Evolutionary conservation across 2,329 filamentous ascomycete species (phyloP), one percentile per base, ranked within the genome.

Genomic region (Fusarium sp.): DNA sequence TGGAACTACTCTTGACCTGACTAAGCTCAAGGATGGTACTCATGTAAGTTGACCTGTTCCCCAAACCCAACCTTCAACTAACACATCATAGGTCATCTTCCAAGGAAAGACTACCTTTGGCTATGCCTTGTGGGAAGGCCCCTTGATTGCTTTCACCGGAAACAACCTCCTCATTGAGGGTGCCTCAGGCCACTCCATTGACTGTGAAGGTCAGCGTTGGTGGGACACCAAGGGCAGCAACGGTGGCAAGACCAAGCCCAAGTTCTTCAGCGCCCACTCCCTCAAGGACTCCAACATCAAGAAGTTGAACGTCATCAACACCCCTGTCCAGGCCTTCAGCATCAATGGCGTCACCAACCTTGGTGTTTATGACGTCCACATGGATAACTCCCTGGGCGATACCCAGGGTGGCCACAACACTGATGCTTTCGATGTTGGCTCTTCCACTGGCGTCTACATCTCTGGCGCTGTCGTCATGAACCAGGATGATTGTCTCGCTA

Each of bases 61-160:
- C 10, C 1, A 4, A 23, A 23, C 3, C 8, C 7, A 9, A 4
- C 14, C 2, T 3, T 27, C 7, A 12, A 13, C 49, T 55, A 4
- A 59, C 20, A 40, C 5, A 9, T 5, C 6, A 5, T 7, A 59
- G 56, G 73, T 91, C 66, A 87, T 86, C 71, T 92, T 92, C 78
- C 78, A 87, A 60, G 90, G 90, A 45, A 87, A 82, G 16, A 92
- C 90, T n/a, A 88, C 86, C 56, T 92, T 90, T 74, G 89, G 83
- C 21, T 91, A 90, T 80, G 81, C 87, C 67, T 86, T 90, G 73
- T 92, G 89, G 90, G 76, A 77, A 3, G 90, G 90, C 0, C 90
- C 90, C 46, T 82, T 92, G 16, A 83, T 92, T 72, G 84, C 84
- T 28, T 82, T 92, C 66, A 86, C 85, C 2, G 90, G 90, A 42